Percentiles rank a stretch among this genome's conserved stretches.
Conservation (phyloP, 148 eudicot species). For the Polygonum maritimum region DNA sequence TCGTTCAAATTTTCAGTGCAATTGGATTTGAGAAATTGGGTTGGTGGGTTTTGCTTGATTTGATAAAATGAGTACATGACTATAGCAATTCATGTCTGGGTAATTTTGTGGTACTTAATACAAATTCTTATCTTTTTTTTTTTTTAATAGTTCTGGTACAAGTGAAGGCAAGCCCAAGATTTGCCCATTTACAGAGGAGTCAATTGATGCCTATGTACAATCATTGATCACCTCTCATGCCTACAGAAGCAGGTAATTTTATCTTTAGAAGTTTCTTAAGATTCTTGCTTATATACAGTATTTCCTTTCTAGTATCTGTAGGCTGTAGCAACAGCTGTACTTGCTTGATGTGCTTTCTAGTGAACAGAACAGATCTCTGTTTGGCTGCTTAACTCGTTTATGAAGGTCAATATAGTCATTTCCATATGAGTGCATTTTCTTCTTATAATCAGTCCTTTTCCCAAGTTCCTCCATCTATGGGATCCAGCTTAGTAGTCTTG, state of each 20-base stretch:
- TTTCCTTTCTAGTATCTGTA: neutral
- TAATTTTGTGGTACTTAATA: neutral
- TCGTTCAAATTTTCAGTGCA: no score
- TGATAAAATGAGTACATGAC: neutral
- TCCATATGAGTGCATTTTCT: neutral
- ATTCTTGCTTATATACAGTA: neutral
- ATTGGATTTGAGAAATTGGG: no score
- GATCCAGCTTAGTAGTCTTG: neutral
- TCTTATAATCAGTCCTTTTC: neutral
- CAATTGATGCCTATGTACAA: conserved; percentile 47
- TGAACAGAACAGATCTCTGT: neutral
- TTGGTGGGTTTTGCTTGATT: no score
- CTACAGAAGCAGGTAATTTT: conserved; percentile 44
- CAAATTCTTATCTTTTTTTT: neutral
- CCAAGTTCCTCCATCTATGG: neutral
- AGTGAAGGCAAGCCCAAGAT: conserved; percentile 60
- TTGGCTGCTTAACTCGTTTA: neutral
- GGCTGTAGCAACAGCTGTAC: neutral
- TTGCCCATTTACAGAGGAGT: conserved; percentile 50
- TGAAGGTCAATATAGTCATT: neutral
- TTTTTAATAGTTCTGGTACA: conserved; percentile 53
- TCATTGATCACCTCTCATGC: conserved; percentile 53
- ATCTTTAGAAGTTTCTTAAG: neutral
- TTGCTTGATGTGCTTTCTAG: neutral
- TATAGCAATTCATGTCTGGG: neutral